Evolutionary conservation across 23 red algal species (phyloP).

Genomic region (Chondrus crispus): DNA sequence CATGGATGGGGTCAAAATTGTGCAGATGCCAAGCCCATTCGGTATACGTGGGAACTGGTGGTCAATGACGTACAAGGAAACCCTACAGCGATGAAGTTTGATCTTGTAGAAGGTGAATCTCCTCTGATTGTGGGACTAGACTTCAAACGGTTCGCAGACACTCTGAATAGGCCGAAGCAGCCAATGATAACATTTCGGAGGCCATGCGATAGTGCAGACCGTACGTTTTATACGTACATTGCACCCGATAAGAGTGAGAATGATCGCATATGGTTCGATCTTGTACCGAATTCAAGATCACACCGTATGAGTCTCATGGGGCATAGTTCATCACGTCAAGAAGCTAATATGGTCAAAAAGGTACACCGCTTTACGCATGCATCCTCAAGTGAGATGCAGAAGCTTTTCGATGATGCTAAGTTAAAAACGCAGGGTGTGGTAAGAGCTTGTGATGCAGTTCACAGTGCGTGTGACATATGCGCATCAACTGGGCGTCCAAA

Average conservation of each 20-base stretch:
- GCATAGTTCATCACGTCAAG: no score
- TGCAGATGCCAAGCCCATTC: neutral
- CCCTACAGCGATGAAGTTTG: neutral
- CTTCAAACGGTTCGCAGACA: neutral
- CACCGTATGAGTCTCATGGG: no score
- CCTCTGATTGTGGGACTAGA: neutral
- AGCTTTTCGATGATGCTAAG: neutral
- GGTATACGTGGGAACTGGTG: neutral
- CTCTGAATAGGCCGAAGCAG: neutral
- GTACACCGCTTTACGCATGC: neutral
- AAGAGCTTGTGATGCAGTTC: neutral
- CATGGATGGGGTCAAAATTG: neutral
- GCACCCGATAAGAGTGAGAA: no score
- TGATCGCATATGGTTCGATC: no score
- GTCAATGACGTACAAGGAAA: neutral
- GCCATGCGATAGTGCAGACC: neutral
- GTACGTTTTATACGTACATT: neutral
- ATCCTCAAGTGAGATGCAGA: neutral
- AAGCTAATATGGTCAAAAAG: constrained; percentile 13
- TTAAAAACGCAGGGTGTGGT: neutral
- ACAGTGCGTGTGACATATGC: neutral
- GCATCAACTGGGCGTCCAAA: constrained; percentile 1
- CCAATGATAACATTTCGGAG: neutral
- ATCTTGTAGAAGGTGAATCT: neutral
- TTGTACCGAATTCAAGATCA: no score